Conservation (phyloP, 2,329 filamentous ascomycete genomes). For the Pseudocercospora vitis region DNA sequence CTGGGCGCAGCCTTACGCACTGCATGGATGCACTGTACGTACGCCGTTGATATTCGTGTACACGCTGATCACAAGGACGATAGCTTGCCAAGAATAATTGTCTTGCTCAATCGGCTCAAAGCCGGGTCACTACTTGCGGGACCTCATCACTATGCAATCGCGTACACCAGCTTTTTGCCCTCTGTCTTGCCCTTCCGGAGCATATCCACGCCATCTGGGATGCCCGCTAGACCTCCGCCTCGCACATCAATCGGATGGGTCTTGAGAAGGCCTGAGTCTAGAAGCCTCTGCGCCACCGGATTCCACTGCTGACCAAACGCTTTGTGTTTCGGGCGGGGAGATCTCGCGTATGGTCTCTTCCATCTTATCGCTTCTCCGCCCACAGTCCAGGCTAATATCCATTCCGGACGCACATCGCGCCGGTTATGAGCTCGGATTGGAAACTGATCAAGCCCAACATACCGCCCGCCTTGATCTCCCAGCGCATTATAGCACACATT, state of each 20-base stretch:
- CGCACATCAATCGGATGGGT: slow-evolving; percentile 24
- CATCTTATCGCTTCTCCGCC: slow-evolving; percentile 21
- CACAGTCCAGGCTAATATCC: slow-evolving; percentile 26
- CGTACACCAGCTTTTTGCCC: slow-evolving; percentile 24
- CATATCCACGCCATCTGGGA: slow-evolving; percentile 19
- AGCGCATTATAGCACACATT: slow-evolving; percentile 24
- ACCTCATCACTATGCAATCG: slow-evolving; percentile 13
- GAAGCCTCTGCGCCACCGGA: slow-evolving; percentile 20
- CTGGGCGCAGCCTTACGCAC: no score
- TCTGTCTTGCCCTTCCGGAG: slow-evolving; percentile 21
- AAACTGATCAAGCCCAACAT: slow-evolving; percentile 26
- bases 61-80: no score
- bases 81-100: not conserved
- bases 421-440: slow-evolving; percentile 22
- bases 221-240: slow-evolving; percentile 17
- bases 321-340: slow-evolving; percentile 20
- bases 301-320: slow-evolving; percentile 20
- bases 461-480: slow-evolving; percentile 20
- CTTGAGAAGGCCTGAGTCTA: slow-evolving; percentile 17
- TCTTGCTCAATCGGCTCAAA: not conserved
- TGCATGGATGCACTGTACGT: no score
- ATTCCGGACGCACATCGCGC: slow-evolving; percentile 24
- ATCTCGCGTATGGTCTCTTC: slow-evolving; percentile 22
- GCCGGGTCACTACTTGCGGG: not conserved
- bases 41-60: no score